phyloP scores from a whole-genome alignment of 257 asterid species.

The Forsythia suspensa region DNA sequence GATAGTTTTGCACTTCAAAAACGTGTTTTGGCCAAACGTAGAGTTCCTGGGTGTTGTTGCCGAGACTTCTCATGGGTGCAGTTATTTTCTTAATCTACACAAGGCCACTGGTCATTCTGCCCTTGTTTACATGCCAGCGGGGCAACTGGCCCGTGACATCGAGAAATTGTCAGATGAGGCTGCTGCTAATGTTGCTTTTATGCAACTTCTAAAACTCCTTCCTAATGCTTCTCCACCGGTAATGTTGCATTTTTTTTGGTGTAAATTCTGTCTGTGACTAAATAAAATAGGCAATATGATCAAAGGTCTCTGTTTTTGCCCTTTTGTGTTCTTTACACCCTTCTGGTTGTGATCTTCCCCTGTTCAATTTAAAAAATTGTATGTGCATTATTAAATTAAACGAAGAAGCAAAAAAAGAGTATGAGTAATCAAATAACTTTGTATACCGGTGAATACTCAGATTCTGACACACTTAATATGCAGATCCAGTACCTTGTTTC shows the following conservation, averaged over 20 bases:
- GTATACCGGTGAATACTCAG: too few relatives aligned
- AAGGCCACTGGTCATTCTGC: conserved; percentile 91
- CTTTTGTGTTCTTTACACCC: too few relatives aligned
- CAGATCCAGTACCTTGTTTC: conserved; percentile 86
- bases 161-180: conserved; percentile 84
- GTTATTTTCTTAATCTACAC: conserved; percentile 95
- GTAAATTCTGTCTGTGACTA: background rate
- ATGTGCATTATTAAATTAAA: too few relatives aligned
- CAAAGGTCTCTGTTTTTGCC: too few relatives aligned
- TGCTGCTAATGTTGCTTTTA: conserved; percentile 83
- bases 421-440: too few relatives aligned
- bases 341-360: too few relatives aligned
- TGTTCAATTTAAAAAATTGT: too few relatives aligned
- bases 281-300: too few relatives aligned
- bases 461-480: conserved; percentile 17
- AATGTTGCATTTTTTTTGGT: conserved; percentile 17
- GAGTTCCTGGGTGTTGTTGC: conserved; percentile 97
- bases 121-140: conserved; percentile 98
- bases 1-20: conserved; percentile 72
- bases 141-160: conserved; percentile 86
- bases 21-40: conserved; percentile 96
- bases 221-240: conserved; percentile 90
- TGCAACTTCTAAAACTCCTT: conserved; percentile 73
- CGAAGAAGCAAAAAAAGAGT: too few relatives aligned
- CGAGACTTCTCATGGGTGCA: conserved; percentile 74